Evolutionary conservation across 306 rosid species (phyloP), one percentile per base, ranked within the genome.

Genomic region (Castanea mollissima): DNA sequence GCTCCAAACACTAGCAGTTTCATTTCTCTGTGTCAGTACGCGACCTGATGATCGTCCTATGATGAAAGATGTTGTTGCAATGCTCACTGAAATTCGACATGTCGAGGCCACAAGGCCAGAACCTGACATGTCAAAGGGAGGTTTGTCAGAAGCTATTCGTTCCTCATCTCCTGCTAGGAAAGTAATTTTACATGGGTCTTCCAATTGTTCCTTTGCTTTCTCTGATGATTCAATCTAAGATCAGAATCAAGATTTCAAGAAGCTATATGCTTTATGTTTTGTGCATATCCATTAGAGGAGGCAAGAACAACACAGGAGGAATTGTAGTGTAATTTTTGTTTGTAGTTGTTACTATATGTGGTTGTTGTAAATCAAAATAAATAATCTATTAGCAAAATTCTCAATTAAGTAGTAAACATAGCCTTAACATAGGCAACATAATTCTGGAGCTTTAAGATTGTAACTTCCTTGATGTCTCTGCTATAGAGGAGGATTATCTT

Each of bases 31-130:
- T 83, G 84, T 87, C 74, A 88, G 83, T 76, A 49, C 44, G 2
- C 29, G 71, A 71, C 63, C 89, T 55, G 82, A 81, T 2, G 98
- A 94, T 32, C 94, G 98, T 54, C 98, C 98, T 6, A 81, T 82
- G 19, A 94, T 94, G 97, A 90, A 94, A 25, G 96, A 92, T 79
- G 88, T 85, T 16, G 92, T 89, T 35, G 92, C 92, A 8, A 89
- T 94, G 98, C 96, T 94, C 34, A 88, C 75, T 69, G 96, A 90
- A 82, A 89, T 94, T 69, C 75, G 90, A 69, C 89, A 85, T 14
- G 63, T 63, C 6, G 89, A 86, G 35, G 23, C 78, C 34, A 70
- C 83, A 70, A 92, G 91, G 83, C 46, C 75, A 4, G 88, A 88
- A 5, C 23, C 54, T 54, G 90, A 85, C 62, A 11, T 73, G 21